phyloP scores from a whole-genome alignment of 2,329 filamentous ascomycete genomes.

The Teratosphaeriaceae sp. region DNA sequence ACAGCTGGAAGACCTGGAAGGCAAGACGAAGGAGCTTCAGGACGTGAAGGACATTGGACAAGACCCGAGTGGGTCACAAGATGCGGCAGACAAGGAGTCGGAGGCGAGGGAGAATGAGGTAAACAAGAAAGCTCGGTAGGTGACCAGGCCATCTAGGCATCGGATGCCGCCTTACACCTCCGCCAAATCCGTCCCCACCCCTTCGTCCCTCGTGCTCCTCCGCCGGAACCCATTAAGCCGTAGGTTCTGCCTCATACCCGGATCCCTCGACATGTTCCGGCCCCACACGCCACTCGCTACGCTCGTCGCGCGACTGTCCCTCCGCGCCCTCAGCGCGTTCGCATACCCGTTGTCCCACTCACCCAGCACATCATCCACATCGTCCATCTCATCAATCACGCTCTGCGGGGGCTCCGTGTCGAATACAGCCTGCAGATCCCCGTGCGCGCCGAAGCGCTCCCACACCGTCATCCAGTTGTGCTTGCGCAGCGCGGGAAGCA shows the following conservation, averaged over 20 bases:
- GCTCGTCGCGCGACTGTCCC: conserved; percentile 23
- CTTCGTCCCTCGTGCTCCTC: conserved; percentile 5
- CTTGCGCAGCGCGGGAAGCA: conserved; percentile 31
- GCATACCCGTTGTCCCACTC: conserved; percentile 32
- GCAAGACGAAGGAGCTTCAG: too few species aligned
- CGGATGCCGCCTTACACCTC: background rate
- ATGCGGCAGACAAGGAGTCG: too few species aligned
- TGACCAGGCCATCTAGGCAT: background rate
- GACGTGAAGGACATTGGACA: too few species aligned
- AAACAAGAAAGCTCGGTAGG: background rate
- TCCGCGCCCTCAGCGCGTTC: conserved; percentile 19
- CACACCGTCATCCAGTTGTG: conserved; percentile 49
- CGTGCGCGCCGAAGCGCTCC: conserved; percentile 63
- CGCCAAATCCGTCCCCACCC: background rate
- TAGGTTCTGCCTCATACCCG: conserved; percentile 1
- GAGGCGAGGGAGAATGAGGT: too few species aligned
- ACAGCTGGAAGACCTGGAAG: too few species aligned
- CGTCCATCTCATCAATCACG: conserved; percentile 41
- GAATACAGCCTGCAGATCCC: conserved; percentile 67
- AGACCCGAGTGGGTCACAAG: too few species aligned
- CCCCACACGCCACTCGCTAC: conserved; percentile 17
- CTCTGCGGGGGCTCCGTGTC: conserved; percentile 60
- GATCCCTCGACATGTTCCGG: conserved; percentile 11
- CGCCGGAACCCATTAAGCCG: conserved; percentile 9
- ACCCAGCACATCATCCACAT: conserved; percentile 41